Percentiles rank a stretch among this genome's conserved stretches.
phyloP scores from a whole-genome alignment of 1,139 yeast genomes.

The Lizanozyma gosingica region DNA sequence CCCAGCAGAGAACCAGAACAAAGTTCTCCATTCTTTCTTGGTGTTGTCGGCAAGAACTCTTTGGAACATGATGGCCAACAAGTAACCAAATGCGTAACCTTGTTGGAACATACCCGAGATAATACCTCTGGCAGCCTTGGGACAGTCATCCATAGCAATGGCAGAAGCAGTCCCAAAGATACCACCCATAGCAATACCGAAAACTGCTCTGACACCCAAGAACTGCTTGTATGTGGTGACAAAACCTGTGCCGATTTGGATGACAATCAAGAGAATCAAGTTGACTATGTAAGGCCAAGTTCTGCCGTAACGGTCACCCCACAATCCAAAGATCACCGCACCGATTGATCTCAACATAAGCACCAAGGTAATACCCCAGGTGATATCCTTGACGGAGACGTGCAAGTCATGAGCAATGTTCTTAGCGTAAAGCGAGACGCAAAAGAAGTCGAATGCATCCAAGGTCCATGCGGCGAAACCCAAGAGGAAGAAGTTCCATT shows the following conservation, averaged over 20 bases:
- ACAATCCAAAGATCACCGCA: constrained; percentile 27
- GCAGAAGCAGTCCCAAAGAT: constrained; percentile 31
- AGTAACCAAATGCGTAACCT: constrained; percentile 38
- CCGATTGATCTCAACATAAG: constrained; percentile 39
- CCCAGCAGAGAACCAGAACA: constrained; percentile 37
- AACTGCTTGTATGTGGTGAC: constrained; percentile 28
- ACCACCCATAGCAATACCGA: constrained; percentile 39
- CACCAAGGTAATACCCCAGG: constrained; percentile 39
- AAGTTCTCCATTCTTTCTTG: constrained; percentile 28
- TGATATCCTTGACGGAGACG: constrained; percentile 19
- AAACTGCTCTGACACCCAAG: constrained; percentile 31
- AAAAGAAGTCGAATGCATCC: constrained; percentile 36
- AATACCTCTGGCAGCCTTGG: constrained; percentile 29
- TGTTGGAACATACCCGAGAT: constrained; percentile 33
- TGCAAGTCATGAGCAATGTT: constrained; percentile 22
- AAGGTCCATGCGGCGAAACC: constrained; percentile 35
- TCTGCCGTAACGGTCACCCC: constrained; percentile 31
- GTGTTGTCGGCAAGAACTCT: constrained; percentile 30
- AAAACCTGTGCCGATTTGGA: constrained; percentile 35
- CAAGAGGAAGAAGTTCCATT: constrained; percentile 28
- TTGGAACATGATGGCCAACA: constrained; percentile 33
- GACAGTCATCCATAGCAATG: constrained; percentile 31
- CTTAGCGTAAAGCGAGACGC: constrained; percentile 26
- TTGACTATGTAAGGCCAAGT: constrained; percentile 30
- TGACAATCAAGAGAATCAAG: constrained; percentile 20